Base-by-base conservation (phyloP, 805 yeast genomes). In the Candida nonsorbophila region DNA sequence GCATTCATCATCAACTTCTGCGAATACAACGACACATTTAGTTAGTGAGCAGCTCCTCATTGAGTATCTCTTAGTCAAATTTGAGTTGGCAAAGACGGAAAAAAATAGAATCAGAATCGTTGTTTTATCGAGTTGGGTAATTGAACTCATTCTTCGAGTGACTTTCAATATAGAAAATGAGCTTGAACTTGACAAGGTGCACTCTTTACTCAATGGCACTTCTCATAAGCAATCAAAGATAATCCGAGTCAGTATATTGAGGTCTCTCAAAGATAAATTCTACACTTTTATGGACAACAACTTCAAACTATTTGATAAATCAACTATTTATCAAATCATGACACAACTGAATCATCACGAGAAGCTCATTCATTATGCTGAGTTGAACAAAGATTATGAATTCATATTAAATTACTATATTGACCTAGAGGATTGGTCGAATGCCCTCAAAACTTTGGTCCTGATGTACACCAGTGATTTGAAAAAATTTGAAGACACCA, bases 341-440 rank as follows among this genome's bases (percentile, higher is more conserved):
- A 55, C 69, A 0, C 72, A 77, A 3, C 82, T 82, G 44, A 80
- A 86, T 36, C 65, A 82, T 33, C 71, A 71, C 27, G 66, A 71
- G 0, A 82, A 79, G 47, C 57, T 87, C 10, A 44, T 90, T 1
- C 69, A 62, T 34, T 85, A 72, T 53, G 88, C 95, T 0, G 75
- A 73, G 19, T 47, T 77, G 12, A 68, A 81, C 6, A 65, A 73
- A 25, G 95, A 92, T 49, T 74, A 69, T 47, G 75, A 74, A 25
- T 83, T 71, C 51, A 80, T 86, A 2, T 51, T 88, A 17, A 63
- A 76, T 5, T 77, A 80, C 51, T 76, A 87, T 72, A 67, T 88
- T 8, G 72, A 77, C 29, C 50, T 67, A 16, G 81, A 79, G 37
- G 70, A 78, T 36, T 92, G 96, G 95, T 51, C 60, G 9, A 79